Conservation (phyloP, 805 yeast species). For the Barnettozyma populi region DNA sequence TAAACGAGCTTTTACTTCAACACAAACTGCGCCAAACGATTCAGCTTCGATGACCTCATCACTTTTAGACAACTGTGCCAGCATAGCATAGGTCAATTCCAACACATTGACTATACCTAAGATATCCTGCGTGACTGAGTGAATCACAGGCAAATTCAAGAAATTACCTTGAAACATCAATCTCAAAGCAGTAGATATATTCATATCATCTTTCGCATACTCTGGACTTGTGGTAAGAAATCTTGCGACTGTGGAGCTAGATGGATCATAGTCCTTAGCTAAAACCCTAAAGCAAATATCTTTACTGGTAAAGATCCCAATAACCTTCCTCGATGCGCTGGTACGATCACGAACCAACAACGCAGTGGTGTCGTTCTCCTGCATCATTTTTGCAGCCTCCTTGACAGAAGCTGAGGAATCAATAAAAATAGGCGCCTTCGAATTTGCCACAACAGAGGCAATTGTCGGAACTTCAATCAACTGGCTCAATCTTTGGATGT, state of each 20-base stretch:
- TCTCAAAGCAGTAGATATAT: constrained; percentile 39
- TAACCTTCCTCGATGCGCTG: constrained; percentile 28
- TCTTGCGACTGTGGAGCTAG: constrained; percentile 33
- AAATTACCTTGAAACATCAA: constrained; percentile 44
- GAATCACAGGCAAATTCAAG: constrained; percentile 37
- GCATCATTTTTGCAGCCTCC: constrained; percentile 37
- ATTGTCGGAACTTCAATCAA: constrained; percentile 39
- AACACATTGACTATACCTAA: constrained; percentile 41
- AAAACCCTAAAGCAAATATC: constrained; percentile 40
- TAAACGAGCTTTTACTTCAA: constrained; percentile 21
- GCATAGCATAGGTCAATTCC: constrained; percentile 37
- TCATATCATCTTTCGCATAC: constrained; percentile 35
- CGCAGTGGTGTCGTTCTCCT: constrained; percentile 35
- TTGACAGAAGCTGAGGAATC: constrained; percentile 33
- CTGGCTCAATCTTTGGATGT: constrained; percentile 32
- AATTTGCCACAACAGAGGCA: constrained; percentile 15
- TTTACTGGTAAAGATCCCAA: constrained; percentile 43
- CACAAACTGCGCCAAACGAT: constrained; percentile 16
- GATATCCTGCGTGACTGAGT: constrained; percentile 22
- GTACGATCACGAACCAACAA: constrained; percentile 34
- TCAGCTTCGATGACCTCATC: constrained; percentile 20
- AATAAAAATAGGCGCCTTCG: constrained; percentile 29
- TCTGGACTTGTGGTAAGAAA: constrained; percentile 43
- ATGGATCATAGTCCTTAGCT: constrained; percentile 32
- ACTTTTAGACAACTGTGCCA: constrained; percentile 29